phyloP scores from a whole-genome alignment of 257 asterid genomes.

The Anisodus tanguticus region DNA sequence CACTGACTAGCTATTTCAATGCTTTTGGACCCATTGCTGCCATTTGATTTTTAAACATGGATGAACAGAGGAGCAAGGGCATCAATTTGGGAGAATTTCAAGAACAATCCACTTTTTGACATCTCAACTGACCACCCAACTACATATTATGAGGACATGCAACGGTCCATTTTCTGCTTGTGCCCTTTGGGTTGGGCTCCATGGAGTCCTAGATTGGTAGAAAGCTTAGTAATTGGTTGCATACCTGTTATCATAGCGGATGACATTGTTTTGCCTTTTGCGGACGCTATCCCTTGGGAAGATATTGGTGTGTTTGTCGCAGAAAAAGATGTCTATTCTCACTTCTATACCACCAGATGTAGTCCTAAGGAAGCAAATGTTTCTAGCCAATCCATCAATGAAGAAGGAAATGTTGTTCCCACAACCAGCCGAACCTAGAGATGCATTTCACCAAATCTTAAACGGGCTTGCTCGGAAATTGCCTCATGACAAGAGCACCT shows the following conservation, averaged over 20 bases:
- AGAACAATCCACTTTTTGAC: conserved; percentile 81
- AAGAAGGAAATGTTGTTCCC: conserved; percentile 92
- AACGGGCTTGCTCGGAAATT: conserved; percentile 64
- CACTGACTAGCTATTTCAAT: too few species aligned
- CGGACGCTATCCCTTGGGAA: conserved; percentile 94
- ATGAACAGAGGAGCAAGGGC: conserved; percentile 84
- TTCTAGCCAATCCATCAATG: conserved; percentile 88
- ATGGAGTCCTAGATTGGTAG: conserved; percentile 89
- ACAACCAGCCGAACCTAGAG: conserved; percentile 73
- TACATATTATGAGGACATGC: conserved; percentile 89
- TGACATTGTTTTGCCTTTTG: conserved; percentile 80
- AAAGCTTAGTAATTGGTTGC: conserved; percentile 82
- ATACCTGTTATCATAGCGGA: conserved; percentile 88
- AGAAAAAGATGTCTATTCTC: conserved; percentile 81
- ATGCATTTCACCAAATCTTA: conserved; percentile 59
- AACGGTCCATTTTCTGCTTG: conserved; percentile 74
- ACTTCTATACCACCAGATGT: conserved; percentile 72
- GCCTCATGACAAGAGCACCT: conserved; percentile 59
- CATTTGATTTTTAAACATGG: too few species aligned
- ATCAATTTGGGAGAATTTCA: conserved; percentile 90
- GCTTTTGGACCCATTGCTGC: too few species aligned
- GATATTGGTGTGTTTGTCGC: conserved; percentile 82
- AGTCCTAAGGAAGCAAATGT: conserved; percentile 71
- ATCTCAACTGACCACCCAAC: conserved; percentile 86
- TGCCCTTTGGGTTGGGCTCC: conserved; percentile 99